phyloP scores from a whole-genome alignment of 805 yeast species.

The Grigorovia yakushimaensis region DNA sequence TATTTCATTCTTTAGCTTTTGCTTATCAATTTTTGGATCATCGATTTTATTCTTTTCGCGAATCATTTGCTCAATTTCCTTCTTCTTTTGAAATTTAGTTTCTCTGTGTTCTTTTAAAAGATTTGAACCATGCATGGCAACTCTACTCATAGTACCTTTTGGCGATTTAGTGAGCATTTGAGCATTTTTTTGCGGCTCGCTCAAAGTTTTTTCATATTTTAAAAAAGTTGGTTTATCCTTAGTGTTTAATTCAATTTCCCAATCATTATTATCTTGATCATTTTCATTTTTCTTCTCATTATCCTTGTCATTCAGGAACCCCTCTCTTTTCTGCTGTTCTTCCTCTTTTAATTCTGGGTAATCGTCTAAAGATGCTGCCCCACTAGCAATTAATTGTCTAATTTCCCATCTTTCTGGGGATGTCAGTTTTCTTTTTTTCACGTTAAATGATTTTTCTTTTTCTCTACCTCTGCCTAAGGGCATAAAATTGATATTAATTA shows the following conservation, averaged over 20 bases:
- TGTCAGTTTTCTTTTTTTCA: conserved; percentile 41
- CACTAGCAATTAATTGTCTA: conserved; percentile 71
- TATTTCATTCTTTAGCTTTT: conserved; percentile 10
- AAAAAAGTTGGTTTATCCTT: conserved; percentile 63
- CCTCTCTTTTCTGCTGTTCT: conserved; percentile 20
- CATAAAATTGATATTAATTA: conserved; percentile 1
- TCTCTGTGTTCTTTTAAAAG: conserved; percentile 58
- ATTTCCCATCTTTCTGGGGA: conserved; percentile 91
- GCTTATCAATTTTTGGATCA: conserved; percentile 20
- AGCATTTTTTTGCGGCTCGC: conserved; percentile 35
- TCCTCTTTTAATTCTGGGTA: conserved; percentile 52
- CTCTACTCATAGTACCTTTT: conserved; percentile 67
- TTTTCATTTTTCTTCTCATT: conserved; percentile 10
- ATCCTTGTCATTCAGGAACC: conserved; percentile 7
- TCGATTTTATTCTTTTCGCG: conserved; percentile 23
- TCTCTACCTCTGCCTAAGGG: conserved; percentile 2
- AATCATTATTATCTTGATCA: conserved; percentile 32
- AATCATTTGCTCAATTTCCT: conserved; percentile 35
- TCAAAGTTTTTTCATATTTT: conserved; percentile 32
- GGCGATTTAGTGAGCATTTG: conserved; percentile 58
- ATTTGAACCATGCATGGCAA: conserved; percentile 66
- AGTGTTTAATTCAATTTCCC: conserved; percentile 64
- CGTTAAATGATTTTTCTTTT: conserved; percentile 7
- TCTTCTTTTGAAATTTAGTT: conserved; percentile 40
- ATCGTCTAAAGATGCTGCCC: conserved; percentile 57